Percentiles rank a stretch among this genome's conserved stretches.
phyloP scores from a whole-genome alignment of 306 rosid genomes.

The Rubus idaeus region DNA sequence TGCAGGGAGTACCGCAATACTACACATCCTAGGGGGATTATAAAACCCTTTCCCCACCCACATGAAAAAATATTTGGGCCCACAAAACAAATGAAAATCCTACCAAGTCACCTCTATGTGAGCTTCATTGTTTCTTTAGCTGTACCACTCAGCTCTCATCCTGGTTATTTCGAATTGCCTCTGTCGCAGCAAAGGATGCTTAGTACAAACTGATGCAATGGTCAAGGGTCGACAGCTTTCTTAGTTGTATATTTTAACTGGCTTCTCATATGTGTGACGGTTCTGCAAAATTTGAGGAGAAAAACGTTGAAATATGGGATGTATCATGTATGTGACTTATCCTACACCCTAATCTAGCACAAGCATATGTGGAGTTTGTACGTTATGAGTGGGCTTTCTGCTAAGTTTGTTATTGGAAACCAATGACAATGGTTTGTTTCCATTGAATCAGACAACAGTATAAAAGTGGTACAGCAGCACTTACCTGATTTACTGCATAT shows the following conservation, averaged over 20 bases:
- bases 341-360: neutral
- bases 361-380: neutral
- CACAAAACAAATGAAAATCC: constrained; percentile 20
- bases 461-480: neutral
- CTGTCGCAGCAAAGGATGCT: constrained; percentile 18
- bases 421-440: neutral
- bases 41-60: constrained; percentile 18
- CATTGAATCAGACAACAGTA: neutral
- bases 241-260: constrained; percentile 78
- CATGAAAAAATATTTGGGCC: constrained; percentile 17
- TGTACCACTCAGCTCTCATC: constrained; percentile 21
- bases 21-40: constrained; percentile 24
- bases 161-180: constrained; percentile 17
- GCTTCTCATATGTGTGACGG: constrained; percentile 73
- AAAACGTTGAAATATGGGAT: constrained; percentile 9
- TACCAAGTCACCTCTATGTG: constrained; percentile 17
- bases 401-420: neutral
- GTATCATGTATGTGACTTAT: constrained; percentile 6
- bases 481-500: constrained; percentile 72
- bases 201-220: constrained; percentile 19
- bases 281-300: constrained; percentile 60
- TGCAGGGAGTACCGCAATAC: constrained; percentile 18
- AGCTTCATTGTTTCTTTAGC: constrained; percentile 27
- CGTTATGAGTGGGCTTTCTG: neutral
- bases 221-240: constrained; percentile 23